These are phyloP conservation scores for Rhexocercosporidium sp. DNA, from an alignment of 2,329 filamentous ascomycete species.

Conservation along the genomic window DNA sequence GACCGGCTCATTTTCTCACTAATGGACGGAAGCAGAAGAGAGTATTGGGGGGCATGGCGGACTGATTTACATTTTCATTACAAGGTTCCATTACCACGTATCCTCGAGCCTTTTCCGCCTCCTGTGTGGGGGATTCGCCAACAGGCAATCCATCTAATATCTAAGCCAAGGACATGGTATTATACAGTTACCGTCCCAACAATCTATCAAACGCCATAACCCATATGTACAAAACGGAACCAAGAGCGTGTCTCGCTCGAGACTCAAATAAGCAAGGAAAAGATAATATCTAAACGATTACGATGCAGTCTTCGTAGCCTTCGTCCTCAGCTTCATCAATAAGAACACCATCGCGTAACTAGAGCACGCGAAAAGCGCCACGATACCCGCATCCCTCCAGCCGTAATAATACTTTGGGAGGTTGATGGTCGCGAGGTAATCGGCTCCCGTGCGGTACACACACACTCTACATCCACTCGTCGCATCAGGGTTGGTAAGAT, in stretches of 20 bases:
- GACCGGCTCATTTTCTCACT: no score
- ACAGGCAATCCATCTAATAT: background rate
- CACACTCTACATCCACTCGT: constrained; percentile 64
- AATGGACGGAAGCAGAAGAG: no score
- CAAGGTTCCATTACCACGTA: background rate
- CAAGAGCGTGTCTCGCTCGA: background rate
- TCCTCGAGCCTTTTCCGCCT: background rate
- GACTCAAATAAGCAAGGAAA: background rate
- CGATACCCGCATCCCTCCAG: constrained; percentile 67
- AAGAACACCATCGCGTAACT: constrained; percentile 51
- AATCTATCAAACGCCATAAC: background rate
- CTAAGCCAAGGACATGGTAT: background rate
- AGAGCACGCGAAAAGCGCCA: constrained; percentile 49
- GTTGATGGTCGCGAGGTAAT: constrained; percentile 65
- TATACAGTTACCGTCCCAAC: background rate
- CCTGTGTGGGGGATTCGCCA: background rate
- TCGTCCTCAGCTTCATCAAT: constrained; percentile 55
- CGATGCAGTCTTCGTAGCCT: constrained; percentile 51
- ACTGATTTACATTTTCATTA: no score
- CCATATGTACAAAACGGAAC: background rate
- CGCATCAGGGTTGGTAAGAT: constrained; percentile 65
- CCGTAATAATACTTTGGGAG: constrained; percentile 65
- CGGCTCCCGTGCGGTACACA: constrained; percentile 60
- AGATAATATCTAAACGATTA: background rate
- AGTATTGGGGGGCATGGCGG: no score